These are phyloP conservation scores for barrel medic (Medicago truncatula) DNA, from an alignment of 306 rosid species.

Conservation along the genomic window MtrunA17r5.0-ANR NC_053045.1:35074501-35075000, in stretches of 20 bases:
- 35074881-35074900: conserved; percentile 65
- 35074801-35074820: conserved; percentile 11
- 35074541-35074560: conserved; percentile 23
- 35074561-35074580: conserved; percentile 8
- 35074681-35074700: background rate
- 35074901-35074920: conserved; percentile 90
- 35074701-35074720: background rate
- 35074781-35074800: background rate
- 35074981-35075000: conserved; percentile 13
- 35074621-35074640: conserved; percentile 7
- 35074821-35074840: conserved; percentile 19
- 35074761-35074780: background rate
- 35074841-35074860: conserved; percentile 20
- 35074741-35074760: background rate
- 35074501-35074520: conserved; percentile 76
- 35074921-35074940: conserved; percentile 79
- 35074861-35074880: conserved; percentile 34
- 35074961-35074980: conserved; percentile 88
- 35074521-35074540: conserved; percentile 72
- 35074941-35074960: conserved; percentile 76
- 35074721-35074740: conserved; percentile 9
- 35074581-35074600: background rate
- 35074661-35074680: conserved; percentile 2
- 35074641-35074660: background rate
- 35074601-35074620: background rate